Base-by-base conservation (phyloP, 23 red algal species). In the Chondrus crispus region DNA sequence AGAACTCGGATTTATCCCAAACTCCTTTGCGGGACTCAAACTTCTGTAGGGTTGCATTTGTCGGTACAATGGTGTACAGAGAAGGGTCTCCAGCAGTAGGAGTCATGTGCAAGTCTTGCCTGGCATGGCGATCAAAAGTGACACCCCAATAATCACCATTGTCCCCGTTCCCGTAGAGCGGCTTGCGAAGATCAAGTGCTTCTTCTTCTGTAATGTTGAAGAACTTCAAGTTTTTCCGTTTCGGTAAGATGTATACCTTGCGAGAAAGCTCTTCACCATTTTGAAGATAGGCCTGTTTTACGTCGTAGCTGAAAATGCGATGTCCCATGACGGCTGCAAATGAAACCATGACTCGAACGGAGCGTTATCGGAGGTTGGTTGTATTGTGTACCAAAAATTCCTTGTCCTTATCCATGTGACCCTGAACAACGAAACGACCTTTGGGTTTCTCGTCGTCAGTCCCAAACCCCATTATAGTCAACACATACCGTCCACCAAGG, bases 1-100 rank as follows among this genome's bases (percentile, higher is more conserved):
- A 66, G 40, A 84, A 2, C 29, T 84, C 80, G 32, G 62, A 66
- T 0, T 63, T 62, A 37, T 84, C 80, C 0, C 1, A 84, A 1
- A 84, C 52, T 22, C 80, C n/a, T 33, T 44, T 44, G 29, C n/a
- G 62, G 80, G 1, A 84, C 47, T 84, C 80, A 53, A 84, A 84
- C 1, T 2, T 84, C 46, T 1, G 48, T 30, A 84, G 52, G 30
- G 1, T 84, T 66, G 62, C 36, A n/a, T 55, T 37, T 41, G 80
- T 41, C 28, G 36, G 40, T 68, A n/a, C 37, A 32, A 24, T 85
- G 30, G 64, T 14, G 28, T 1, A 85, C 32, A 85, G 53, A 33
- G 81, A 62, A 28, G 81, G 81, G 30, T 69, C 81, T 4, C 81
- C 81, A 19, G 28, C 13, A 48, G 29, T 42, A 1, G 53, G 43